Conservation (phyloP, 148 eudicot species). For the Chenopodium quinoa region DNA sequence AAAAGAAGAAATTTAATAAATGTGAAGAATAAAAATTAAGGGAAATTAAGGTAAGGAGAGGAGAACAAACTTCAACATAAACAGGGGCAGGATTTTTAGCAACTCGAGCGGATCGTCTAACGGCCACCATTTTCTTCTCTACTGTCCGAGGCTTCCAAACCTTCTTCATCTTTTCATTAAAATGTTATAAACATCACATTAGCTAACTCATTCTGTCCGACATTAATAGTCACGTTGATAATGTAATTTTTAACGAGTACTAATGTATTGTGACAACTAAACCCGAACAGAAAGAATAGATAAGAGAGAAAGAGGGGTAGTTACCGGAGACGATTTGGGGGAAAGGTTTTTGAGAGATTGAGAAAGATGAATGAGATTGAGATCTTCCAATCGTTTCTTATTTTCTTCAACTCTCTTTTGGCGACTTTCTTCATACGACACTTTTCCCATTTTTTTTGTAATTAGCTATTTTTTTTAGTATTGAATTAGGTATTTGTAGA, state of each 20-base stretch:
- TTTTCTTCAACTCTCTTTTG: slow-evolving; percentile 65
- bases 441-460: slow-evolving; percentile 32
- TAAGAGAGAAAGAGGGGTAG: not conserved
- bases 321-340: slow-evolving; percentile 66
- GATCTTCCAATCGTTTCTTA: slow-evolving; percentile 63
- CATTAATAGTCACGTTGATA: not conserved
- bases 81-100: slow-evolving; percentile 47
- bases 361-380: slow-evolving; percentile 63
- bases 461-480: too few species aligned
- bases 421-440: slow-evolving; percentile 52
- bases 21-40: not conserved
- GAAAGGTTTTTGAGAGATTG: slow-evolving; percentile 45
- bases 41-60: not conserved
- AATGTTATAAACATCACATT: not conserved
- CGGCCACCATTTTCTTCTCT: slow-evolving; percentile 54
- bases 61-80: slow-evolving; percentile 46
- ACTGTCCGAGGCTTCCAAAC: slow-evolving; percentile 36
- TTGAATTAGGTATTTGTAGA: not conserved
- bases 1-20: not conserved
- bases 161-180: slow-evolving; percentile 51
- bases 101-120: slow-evolving; percentile 74
- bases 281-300: not conserved
- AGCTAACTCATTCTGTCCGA: not conserved
- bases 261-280: too few species aligned
- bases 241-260: not conserved